These are phyloP conservation scores for Xylaria multiplex DNA, from an alignment of 2,329 filamentous ascomycete genomes.

Conservation along the genomic window DNA sequence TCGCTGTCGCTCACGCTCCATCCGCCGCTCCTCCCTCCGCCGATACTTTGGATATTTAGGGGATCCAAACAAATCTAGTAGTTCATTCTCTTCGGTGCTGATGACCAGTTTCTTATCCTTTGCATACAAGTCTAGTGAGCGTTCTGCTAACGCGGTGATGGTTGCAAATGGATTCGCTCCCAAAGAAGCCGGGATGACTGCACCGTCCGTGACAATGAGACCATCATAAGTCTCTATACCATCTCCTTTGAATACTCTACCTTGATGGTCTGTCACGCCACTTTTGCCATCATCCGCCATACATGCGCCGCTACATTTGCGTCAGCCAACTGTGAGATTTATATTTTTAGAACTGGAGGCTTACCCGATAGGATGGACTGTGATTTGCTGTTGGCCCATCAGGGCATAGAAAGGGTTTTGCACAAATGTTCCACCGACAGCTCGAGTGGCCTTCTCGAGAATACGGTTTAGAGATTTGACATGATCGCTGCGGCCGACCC, in stretches of 20 bases:
- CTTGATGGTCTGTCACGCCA: slow-evolving; percentile 70
- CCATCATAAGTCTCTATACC: slow-evolving; percentile 63
- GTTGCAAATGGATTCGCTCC: slow-evolving; percentile 76
- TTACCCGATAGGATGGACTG: slow-evolving; percentile 73
- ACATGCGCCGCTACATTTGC: slow-evolving; percentile 62
- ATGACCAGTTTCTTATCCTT: slow-evolving; percentile 55
- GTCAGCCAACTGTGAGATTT: slow-evolving; percentile 22
- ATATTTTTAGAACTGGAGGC: slow-evolving; percentile 37
- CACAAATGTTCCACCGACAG: slow-evolving; percentile 69
- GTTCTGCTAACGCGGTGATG: slow-evolving; percentile 74
- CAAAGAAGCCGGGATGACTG: slow-evolving; percentile 69
- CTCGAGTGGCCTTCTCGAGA: slow-evolving; percentile 64
- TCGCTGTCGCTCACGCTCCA: slow-evolving; percentile 34
- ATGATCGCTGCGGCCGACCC: slow-evolving; percentile 65
- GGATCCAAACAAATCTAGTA: slow-evolving; percentile 65
- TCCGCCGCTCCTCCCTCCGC: slow-evolving; percentile 32
- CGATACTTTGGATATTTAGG: slow-evolving; percentile 53
- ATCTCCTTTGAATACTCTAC: slow-evolving; percentile 66
- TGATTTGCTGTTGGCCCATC: slow-evolving; percentile 67
- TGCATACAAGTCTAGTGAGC: slow-evolving; percentile 65
- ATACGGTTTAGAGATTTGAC: slow-evolving; percentile 63
- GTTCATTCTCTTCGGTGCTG: slow-evolving; percentile 56
- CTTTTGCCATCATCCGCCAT: slow-evolving; percentile 68
- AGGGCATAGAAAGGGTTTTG: slow-evolving; percentile 67
- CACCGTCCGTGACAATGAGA: slow-evolving; percentile 70